Evolutionary conservation across 2,329 filamentous ascomycete genomes (phyloP), one percentile per base, ranked within the genome.

Genomic region (Botrytis fabae): DNA sequence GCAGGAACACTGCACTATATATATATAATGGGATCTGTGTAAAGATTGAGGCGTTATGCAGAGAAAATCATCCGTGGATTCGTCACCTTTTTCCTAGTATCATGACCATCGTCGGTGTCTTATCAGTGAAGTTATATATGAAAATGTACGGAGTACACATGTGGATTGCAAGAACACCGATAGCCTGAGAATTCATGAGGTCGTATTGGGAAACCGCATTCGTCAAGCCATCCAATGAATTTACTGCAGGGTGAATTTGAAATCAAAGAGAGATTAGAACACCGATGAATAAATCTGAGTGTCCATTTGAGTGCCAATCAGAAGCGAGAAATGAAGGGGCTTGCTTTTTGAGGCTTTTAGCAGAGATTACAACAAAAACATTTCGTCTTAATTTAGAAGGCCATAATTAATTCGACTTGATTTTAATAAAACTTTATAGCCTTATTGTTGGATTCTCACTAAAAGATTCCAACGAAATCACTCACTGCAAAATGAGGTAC

Each of bases 321-420:
- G 63, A 65, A 65, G 63, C 63, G 63, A 65, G 28, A 48, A 28
- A 65, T 65, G 63, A 65, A 65, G 63, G 63, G 44, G 63, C 8
- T n/a, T 22, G 12, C 35, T 25, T 32, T 35, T 35, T 7, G 28
- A 65, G 28, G 14, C 14, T 44, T 63, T n/a, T 6, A 18, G 38
- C 28, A 44, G 16, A 57, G 14, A 57, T 28, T 8, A 44, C 9
- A 18, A 18, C 20, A 28, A 32, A 18, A 9, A 7, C n/a, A 28
- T 18, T 14, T 28, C 51, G 12, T 28, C n/a, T n/a, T 14, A 16
- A 18, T 57, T 14, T 57, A n/a, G 7, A 57, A 57, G 28, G 51
- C 51, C 18, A 18, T 28, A 57, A 32, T 57, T 18, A 57, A 57
- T 5, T 28, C 7, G 6, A 28, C 8, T 57, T 57, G 51, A 32